Conservation (phyloP, 352 stramenopile genomes). For the Lagenidium sp. region DNA sequence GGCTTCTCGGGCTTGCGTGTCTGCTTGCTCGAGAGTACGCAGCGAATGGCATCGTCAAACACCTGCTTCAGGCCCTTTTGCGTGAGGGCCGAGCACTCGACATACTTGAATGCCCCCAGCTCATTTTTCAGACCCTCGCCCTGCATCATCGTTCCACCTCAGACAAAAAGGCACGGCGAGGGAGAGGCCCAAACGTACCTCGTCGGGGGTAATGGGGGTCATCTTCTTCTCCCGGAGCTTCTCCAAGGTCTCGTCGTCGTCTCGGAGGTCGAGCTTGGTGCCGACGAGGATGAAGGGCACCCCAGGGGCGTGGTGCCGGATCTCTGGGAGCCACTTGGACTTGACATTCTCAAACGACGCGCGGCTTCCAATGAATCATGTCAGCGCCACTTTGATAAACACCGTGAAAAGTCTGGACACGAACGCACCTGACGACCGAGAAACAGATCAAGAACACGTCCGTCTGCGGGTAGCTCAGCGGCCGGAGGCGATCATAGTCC, state of each 20-base stretch:
- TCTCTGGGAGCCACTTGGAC: conserved; percentile 90
- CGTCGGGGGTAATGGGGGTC: conserved; percentile 53
- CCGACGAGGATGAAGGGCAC: conserved; percentile 95
- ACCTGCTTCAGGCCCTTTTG: conserved; percentile 93
- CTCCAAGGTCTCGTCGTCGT: conserved; percentile 86
- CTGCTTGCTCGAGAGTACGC: conserved; percentile 76
- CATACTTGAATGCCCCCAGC: conserved; percentile 87
- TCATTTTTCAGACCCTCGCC: conserved; percentile 86
- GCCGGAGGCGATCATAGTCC: conserved; percentile 94
- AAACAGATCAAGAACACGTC: conserved; percentile 97
- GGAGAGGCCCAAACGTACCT: conserved; percentile 22
- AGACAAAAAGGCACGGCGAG: neutral
- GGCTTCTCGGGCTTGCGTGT: conserved; percentile 11
- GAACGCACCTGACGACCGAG: conserved; percentile 79
- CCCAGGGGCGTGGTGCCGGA: conserved; percentile 79
- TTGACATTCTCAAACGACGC: conserved; percentile 95
- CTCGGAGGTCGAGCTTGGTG: conserved; percentile 91
- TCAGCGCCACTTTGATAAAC: no score
- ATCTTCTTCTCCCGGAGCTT: conserved; percentile 86
- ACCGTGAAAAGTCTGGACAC: neutral
- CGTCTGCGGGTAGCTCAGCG: conserved; percentile 94
- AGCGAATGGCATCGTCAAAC: conserved; percentile 91
- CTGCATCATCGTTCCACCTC: conserved; percentile 19
- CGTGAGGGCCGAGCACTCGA: conserved; percentile 91
- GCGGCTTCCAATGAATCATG: no score